Conservation (phyloP, 23 red algal species). For the Gracilaria domingensis region DNA sequence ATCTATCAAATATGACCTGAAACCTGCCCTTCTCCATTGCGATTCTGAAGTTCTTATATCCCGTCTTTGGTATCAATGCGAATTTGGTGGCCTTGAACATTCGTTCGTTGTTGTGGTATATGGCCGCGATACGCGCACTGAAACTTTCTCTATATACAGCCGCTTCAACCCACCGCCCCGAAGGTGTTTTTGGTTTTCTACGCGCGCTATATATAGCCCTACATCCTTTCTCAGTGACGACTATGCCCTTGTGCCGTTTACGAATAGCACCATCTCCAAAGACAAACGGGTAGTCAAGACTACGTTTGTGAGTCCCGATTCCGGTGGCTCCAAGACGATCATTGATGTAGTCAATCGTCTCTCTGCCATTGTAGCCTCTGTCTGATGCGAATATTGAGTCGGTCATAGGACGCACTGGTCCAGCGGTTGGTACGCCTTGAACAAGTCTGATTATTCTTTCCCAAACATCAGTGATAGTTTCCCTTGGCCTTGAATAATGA, state of each 20-base stretch:
- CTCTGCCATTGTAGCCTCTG: not conserved
- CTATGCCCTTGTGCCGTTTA: not conserved
- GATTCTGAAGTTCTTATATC: no score
- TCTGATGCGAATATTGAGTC: slow-evolving; percentile 1
- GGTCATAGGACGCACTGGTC: not conserved
- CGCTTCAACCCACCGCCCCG: no score
- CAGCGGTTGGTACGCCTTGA: not conserved
- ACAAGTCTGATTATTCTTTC: not conserved
- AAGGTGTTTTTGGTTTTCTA: no score
- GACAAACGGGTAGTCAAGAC: not conserved
- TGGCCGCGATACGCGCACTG: no score
- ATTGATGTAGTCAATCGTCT: not conserved
- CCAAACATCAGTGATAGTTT: not conserved
- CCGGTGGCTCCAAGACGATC: not conserved
- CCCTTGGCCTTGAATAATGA: not conserved
- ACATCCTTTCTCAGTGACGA: not conserved
- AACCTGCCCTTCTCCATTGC: no score
- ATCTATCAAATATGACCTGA: no score
- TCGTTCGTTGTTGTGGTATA: no score
- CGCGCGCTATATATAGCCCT: not conserved
- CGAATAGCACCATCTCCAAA: not conserved
- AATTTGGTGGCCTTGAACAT: no score
- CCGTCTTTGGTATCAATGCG: no score
- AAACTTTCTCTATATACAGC: no score
- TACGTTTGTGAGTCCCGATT: not conserved